Evolutionary conservation across 306 rosid species (phyloP), one percentile per base, ranked within the genome.

Genomic region (Gleditsia sinensis): DNA sequence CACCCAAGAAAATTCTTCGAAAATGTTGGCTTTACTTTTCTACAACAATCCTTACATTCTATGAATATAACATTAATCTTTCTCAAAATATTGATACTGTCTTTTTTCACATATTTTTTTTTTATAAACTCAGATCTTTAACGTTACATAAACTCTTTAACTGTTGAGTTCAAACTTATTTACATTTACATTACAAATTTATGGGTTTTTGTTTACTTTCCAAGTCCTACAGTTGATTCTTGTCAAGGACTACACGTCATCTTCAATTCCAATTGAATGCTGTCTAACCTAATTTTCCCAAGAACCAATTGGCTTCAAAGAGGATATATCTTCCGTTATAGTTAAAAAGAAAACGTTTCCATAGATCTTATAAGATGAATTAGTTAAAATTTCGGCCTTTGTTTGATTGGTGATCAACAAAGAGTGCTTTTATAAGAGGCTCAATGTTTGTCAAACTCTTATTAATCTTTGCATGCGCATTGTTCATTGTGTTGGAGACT

Each of bases 181-280:
- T n/a, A n/a, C n/a, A n/a, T n/a, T n/a, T n/a, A n/a, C n/a, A n/a
- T n/a, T n/a, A n/a, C n/a, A n/a, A n/a, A n/a, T n/a, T n/a, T n/a
- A n/a, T n/a, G n/a, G n/a, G n/a, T n/a, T n/a, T n/a, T n/a, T n/a
- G n/a, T n/a, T n/a, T n/a, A n/a, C 76, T 70, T 83, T 72, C 71
- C 59, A 64, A 64, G 42, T 55, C 62, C 75, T 34, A 14, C 53
- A 10, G 9, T 75, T 60, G 75, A 71, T 82, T 50, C 67, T 73
- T 75, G 69, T 80, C 80, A 73, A 83, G 85, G 80, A 83, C 60
- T 83, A 83, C 90, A 84, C 87, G 42, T 83, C 87, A 78, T 70
- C 66, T 72, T 58, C 36, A n/a, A n/a, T 71, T 60, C 24, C 77
- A n/a, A 63, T 58, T 2, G 65, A 74, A n/a, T 48, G 21, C 55